Evolutionary conservation across 208 protist species (phyloP), one percentile per base, ranked within the genome.

Genomic region (Leishmania guyanensis): DNA sequence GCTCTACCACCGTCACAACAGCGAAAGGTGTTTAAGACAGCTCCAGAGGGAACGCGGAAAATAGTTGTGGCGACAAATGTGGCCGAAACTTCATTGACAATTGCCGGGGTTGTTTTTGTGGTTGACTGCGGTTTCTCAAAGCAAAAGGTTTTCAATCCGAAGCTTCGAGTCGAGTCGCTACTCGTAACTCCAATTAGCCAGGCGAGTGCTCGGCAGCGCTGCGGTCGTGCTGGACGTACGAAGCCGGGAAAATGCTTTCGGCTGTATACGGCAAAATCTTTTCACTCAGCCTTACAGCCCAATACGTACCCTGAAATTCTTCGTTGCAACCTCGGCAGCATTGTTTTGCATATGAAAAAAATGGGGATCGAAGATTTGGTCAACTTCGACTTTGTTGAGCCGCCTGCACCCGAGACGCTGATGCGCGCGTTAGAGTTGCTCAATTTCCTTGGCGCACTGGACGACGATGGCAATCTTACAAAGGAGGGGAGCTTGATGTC

Each of bases 41-140:
- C 97, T 14, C 93, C 94, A 2, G 70, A 71, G 33, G 94, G 95
- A n/a, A 91, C 86, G 4, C 86, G 98, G 46, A 99, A 99, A 86
- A 94, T 99, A 78, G 96, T 99, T 60, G 92, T 99, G 33, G 98
- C 99, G 0, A 99, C 99, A 14, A 99, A 99, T 82, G 99, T 99
- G 79, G 99, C 99, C 5, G 99, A 99, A 86, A 99, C 99, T 1
- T 99, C 98, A 0, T 85, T 99, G 60, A 99, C 99, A 39, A 99
- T 99, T 84, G 99, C 99, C 85, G 99, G 99, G 48, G 98, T 99
- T 78, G 98, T 97, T 64, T 99, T 99, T 88, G 99, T 99, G 22
- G 93, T 99, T 81, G 98, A 99, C 85, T 98, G 98, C n/a, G 99
- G 99, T 0, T 99, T 99, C 69, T 96, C 93, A 17, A 99, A 99